Evolutionary conservation across 2,329 filamentous ascomycete species (phyloP), one percentile per base, ranked within the genome.

Genomic region (Corynespora cassiicola): DNA sequence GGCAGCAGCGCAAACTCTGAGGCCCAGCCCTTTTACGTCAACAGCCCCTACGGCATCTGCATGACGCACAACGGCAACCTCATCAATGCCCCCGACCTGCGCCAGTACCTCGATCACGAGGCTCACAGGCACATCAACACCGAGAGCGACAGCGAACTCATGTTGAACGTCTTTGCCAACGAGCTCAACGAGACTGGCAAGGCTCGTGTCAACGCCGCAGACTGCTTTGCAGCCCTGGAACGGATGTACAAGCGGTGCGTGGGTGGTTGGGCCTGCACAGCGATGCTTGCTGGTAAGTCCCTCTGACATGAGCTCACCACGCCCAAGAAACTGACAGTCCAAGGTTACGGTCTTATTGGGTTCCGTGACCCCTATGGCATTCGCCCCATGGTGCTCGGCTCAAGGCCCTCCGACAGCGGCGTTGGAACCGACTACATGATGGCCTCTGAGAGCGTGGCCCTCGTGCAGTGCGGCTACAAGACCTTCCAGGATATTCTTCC

Each of bases 1-100:
- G 91, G 91, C 40, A 94, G 85, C 65, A 88, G 86, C 52, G 82
- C 82, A 42, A 92, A 89, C 60, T 85, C 89, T 6, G 90, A 96
- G 70, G 88, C 89, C 8, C 90, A 96, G 70, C 91, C 91, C 0
- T 95, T 96, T 69, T 96, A 94, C 64, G 89, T 94, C 58, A 95
- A 95, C 74, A 77, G 74, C 47, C 89, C 88, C 1, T 94, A 90
- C 63, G 90, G 90, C 31, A 86, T 95, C 56, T 87, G 80, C 59
- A 80, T 94, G 64, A 81, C 85, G 15, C 86, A 94, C 71, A 96
- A 96, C 61, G 90, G 91, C 44, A 96, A 96, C 70, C 76, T 96
- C 30, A 88, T 95, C 74, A 90, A 95, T 62, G 82, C 85, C 5
- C 77, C 78, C 2, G 83, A 87, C 35, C 75, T 95, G 31, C 82